These are phyloP conservation scores for Biancaea sappan DNA, from an alignment of 306 rosid species.

Conservation along the genomic window DNA sequence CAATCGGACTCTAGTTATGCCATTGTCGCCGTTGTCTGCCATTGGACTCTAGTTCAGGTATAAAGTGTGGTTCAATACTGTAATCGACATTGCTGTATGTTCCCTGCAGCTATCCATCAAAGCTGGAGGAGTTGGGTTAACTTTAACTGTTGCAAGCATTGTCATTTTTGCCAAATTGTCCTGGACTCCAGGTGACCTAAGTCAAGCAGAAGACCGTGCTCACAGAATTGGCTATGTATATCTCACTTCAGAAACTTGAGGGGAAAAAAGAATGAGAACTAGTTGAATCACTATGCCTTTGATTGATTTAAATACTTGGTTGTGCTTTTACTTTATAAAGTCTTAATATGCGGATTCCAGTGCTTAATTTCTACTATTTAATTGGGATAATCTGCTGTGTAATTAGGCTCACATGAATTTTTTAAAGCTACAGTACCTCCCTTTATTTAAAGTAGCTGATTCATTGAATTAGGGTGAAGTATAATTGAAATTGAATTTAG, in stretches of 20 bases:
- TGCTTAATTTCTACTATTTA: too few species aligned
- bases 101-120: constrained; percentile 78
- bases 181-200: constrained; percentile 97
- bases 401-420: too few species aligned
- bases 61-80: constrained; percentile 25
- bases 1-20: too few species aligned
- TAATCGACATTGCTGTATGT: constrained; percentile 34
- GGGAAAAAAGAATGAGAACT: not conserved
- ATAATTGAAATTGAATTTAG: too few species aligned
- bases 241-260: not conserved
- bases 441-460: too few species aligned
- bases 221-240: constrained; percentile 98
- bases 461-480: too few species aligned
- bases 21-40: too few species aligned
- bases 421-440: too few species aligned
- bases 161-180: constrained; percentile 90
- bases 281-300: not conserved
- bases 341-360: too few species aligned
- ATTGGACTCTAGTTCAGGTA: constrained; percentile 22
- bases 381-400: too few species aligned
- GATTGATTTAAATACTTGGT: not conserved
- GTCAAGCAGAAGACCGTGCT: constrained; percentile 98
- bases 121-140: constrained; percentile 97
- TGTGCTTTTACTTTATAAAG: not conserved
- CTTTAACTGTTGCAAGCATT: constrained; percentile 95